These are phyloP conservation scores for Chenopodium berlandieri DNA, from an alignment of 148 eudicot genomes.

Conservation along the genomic window DNA sequence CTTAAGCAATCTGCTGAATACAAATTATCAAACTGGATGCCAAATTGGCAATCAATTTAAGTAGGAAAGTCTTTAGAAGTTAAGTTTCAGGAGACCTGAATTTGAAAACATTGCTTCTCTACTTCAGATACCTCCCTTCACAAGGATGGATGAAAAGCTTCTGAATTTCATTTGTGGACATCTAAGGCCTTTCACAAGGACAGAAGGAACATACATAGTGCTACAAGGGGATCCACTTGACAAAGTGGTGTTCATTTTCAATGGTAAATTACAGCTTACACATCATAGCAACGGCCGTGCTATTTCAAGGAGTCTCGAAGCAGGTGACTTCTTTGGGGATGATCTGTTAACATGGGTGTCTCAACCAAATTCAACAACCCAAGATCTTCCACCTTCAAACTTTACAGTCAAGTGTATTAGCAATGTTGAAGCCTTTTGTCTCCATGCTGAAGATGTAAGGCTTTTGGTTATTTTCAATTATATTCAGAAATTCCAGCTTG, in stretches of 20 bases:
- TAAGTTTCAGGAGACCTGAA: too few relatives aligned
- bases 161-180: too few relatives aligned
- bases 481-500: background rate
- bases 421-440: constrained; percentile 23
- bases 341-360: constrained; percentile 16
- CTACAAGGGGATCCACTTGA: constrained; percentile 20
- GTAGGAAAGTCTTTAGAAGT: too few relatives aligned
- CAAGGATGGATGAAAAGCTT: too few relatives aligned
- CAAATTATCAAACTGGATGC: too few relatives aligned
- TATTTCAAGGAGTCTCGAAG: background rate
- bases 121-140: too few relatives aligned
- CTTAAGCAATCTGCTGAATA: too few relatives aligned
- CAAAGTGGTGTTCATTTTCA: constrained; percentile 16
- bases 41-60: too few relatives aligned
- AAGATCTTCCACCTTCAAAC: background rate
- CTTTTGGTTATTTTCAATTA: constrained; percentile 6
- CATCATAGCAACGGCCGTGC: constrained; percentile 3
- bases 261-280: constrained; percentile 17
- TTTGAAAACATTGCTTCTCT: too few relatives aligned
- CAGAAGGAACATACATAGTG: background rate
- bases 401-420: constrained; percentile 18
- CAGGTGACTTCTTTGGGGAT: constrained; percentile 23
- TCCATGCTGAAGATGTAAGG: constrained; percentile 22
- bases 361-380: background rate
- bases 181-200: too few relatives aligned